Percentiles rank a stretch among this genome's conserved stretches.
These are phyloP conservation scores for Pleurotus giganteus DNA, from an alignment of 768 basidiomycete species.

Conservation along the genomic window DNA sequence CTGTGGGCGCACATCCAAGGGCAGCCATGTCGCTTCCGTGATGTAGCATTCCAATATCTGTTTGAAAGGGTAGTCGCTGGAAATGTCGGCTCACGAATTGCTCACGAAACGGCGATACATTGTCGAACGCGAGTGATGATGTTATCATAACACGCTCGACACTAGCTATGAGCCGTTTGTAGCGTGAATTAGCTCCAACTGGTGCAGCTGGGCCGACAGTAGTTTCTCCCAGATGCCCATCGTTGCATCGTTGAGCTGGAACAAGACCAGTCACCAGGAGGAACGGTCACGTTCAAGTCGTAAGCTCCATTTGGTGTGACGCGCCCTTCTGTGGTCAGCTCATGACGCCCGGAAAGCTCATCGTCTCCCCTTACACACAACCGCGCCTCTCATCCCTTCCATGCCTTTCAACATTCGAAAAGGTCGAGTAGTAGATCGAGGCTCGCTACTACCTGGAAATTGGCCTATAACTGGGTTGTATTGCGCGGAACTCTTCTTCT, in stretches of 20 bases:
- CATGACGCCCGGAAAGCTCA: background rate
- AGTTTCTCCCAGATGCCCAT: no score
- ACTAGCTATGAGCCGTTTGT: background rate
- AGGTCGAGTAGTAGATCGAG: conserved; percentile 57
- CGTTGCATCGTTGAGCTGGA: no score
- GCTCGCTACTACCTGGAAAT: conserved; percentile 62
- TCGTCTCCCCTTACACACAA: background rate
- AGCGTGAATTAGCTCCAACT: no score
- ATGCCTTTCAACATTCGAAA: conserved; percentile 47
- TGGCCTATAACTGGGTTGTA: conserved; percentile 68
- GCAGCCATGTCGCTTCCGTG: conserved; percentile 72
- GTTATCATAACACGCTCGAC: background rate
- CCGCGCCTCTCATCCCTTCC: conserved; percentile 49
- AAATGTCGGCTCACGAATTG: conserved; percentile 71
- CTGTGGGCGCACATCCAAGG: conserved; percentile 69
- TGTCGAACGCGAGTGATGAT: conserved; percentile 21
- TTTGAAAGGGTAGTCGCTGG: conserved; percentile 67
- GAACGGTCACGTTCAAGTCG: background rate
- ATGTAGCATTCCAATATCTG: conserved; percentile 68
- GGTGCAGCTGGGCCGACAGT: no score
- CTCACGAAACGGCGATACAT: conserved; percentile 62
- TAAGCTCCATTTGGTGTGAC: no score
- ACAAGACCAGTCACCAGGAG: no score
- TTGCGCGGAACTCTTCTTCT: conserved; percentile 68
- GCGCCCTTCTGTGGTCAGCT: no score